Evolutionary conservation across 495 filamentous ascomycete genomes (phyloP).

Genomic region (Xylaria castorea): DNA sequence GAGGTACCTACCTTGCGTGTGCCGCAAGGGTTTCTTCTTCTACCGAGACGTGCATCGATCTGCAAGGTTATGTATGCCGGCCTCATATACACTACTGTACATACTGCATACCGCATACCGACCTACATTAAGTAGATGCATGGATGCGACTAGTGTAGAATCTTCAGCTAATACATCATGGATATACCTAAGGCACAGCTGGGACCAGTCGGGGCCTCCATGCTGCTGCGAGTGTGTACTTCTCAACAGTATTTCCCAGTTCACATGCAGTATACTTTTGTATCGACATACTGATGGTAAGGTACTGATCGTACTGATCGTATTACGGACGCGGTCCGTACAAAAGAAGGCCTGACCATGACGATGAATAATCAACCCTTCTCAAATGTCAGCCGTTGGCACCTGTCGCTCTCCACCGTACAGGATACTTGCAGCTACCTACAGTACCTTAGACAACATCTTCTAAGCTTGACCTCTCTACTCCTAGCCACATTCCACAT

Average conservation of each 20-base stretch:
- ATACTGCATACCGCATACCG: not conserved
- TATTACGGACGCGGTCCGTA: not conserved
- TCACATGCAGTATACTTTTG: not conserved
- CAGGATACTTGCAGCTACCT: not conserved
- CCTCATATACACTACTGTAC: not conserved
- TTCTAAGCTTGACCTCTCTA: not conserved
- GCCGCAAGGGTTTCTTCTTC: constrained; percentile 8
- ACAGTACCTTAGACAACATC: not conserved
- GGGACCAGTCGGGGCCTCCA: not conserved
- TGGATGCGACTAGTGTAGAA: not conserved
- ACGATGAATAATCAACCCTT: not conserved
- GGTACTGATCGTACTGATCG: not conserved
- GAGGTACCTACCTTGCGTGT: not conserved
- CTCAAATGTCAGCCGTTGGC: not conserved
- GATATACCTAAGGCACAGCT: not conserved
- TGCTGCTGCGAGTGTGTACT: not conserved
- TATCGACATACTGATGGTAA: not conserved
- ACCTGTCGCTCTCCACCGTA: not conserved
- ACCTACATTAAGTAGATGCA: not conserved
- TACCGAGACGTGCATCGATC: constrained; percentile 31
- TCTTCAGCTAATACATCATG: constrained; percentile 3
- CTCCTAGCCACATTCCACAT: not conserved
- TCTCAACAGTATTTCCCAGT: not conserved
- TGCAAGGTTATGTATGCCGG: constrained; percentile 22
- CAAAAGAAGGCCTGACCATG: not conserved